These are phyloP conservation scores for Chaetomium strumarium DNA, from an alignment of 2,329 filamentous ascomycete species.

Conservation along the genomic window DNA sequence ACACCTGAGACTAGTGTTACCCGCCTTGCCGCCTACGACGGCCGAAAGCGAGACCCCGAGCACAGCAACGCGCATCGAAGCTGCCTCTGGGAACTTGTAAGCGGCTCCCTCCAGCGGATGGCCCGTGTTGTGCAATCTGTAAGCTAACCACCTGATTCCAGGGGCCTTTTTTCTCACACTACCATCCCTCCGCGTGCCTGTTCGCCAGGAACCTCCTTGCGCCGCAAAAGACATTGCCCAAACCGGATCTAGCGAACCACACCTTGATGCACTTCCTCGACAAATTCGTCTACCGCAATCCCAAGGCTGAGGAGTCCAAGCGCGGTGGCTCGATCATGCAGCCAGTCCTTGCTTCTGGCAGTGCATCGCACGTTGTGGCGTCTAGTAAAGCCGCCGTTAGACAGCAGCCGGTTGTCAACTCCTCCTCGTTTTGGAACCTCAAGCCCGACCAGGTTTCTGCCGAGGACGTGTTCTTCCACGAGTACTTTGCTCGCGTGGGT, in stretches of 20 bases:
- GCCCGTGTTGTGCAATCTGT: neutral
- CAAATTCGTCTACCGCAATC: conserved; percentile 95
- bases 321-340: conserved; percentile 96
- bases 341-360: conserved; percentile 56
- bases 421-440: conserved; percentile 85
- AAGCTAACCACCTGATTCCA: conserved; percentile 22
- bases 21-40: conserved; percentile 57
- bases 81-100: conserved; percentile 86
- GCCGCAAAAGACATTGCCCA: conserved; percentile 67
- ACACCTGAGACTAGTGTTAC: conserved; percentile 19
- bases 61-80: conserved; percentile 89
- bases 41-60: conserved; percentile 84
- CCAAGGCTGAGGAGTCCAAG: conserved; percentile 62
- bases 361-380: conserved; percentile 51
- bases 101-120: conserved; percentile 24
- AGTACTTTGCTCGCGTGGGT: conserved; percentile 78
- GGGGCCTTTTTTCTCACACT: conserved; percentile 70
- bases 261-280: conserved; percentile 94
- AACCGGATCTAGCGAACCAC: conserved; percentile 85
- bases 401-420: conserved; percentile 58
- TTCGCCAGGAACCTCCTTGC: conserved; percentile 69
- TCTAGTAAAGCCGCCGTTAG: conserved; percentile 43
- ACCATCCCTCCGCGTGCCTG: conserved; percentile 85
- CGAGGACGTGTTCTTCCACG: conserved; percentile 97
- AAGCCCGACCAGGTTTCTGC: conserved; percentile 80